These are phyloP conservation scores for Dactylellina cionopaga DNA, from an alignment of 2,329 filamentous ascomycete genomes.

Conservation along the genomic window DNA sequence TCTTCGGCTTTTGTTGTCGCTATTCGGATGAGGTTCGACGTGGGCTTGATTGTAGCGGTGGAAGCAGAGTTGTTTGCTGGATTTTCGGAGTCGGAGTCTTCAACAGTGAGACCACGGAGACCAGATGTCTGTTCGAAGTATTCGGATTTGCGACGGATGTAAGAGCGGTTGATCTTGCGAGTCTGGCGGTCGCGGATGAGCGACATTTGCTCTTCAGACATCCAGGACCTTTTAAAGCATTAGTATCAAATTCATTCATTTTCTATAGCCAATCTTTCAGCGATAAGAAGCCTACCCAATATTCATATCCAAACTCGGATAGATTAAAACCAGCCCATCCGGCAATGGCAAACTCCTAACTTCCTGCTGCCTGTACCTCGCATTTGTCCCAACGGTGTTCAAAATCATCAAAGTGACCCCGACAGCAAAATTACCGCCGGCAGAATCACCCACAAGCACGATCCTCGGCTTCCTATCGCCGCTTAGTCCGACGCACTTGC, in stretches of 20 bases:
- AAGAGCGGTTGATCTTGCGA: constrained; percentile 78
- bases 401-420: constrained; percentile 89
- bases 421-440: constrained; percentile 81
- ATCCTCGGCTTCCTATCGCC: constrained; percentile 73
- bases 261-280: neutral
- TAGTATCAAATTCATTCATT: neutral
- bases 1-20: constrained; percentile 23
- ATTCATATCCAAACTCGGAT: constrained; percentile 93
- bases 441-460: constrained; percentile 81
- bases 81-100: constrained; percentile 63
- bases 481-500: constrained; percentile 78
- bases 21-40: constrained; percentile 18
- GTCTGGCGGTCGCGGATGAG: constrained; percentile 85
- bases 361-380: constrained; percentile 49
- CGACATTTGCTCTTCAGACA: constrained; percentile 97
- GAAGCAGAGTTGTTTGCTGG: constrained; percentile 64
- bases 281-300: constrained; percentile 69
- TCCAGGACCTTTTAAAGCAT: constrained; percentile 74
- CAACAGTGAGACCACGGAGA: constrained; percentile 77
- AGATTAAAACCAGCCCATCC: constrained; percentile 83
- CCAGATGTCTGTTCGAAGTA: constrained; percentile 83
- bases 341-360: constrained; percentile 72
- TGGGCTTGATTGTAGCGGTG: constrained; percentile 65
- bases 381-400: constrained; percentile 63
- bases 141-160: constrained; percentile 79